Conservation (phyloP, 208 protist species). For the Leishmania major region DNA sequence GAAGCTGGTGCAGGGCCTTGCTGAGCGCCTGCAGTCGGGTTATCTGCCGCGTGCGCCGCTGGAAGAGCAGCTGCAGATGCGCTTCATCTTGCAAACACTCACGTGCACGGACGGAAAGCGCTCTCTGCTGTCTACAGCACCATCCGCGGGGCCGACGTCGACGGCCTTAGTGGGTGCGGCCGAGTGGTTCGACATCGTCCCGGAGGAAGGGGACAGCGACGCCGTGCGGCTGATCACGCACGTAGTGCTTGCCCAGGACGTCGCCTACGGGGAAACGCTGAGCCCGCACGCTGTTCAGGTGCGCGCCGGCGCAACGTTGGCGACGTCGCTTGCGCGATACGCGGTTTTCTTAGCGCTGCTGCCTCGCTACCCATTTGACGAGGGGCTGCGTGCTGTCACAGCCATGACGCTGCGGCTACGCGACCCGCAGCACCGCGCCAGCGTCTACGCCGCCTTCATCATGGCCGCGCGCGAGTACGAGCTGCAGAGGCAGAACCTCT, state of each 20-base stretch:
- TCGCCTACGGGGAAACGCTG: constrained; percentile 65
- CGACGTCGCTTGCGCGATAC: constrained; percentile 46
- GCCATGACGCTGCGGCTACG: constrained; percentile 62
- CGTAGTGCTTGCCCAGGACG: constrained; percentile 59
- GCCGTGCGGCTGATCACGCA: constrained; percentile 65
- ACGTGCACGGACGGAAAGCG: constrained; percentile 25
- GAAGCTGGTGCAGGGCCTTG: constrained; percentile 47
- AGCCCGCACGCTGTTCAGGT: constrained; percentile 57
- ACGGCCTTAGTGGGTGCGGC: background rate
- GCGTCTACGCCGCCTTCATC: constrained; percentile 73
- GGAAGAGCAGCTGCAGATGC: constrained; percentile 79
- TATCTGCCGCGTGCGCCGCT: constrained; percentile 45
- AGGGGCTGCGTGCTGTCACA: constrained; percentile 48
- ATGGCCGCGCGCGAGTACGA: constrained; percentile 54
- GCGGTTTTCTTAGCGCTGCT: constrained; percentile 56
- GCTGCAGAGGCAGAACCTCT: constrained; percentile 40
- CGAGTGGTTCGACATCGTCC: constrained; percentile 54
- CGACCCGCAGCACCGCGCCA: constrained; percentile 49
- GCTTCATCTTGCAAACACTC: constrained; percentile 74
- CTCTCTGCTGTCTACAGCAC: background rate
- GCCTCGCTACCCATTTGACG: constrained; percentile 48
- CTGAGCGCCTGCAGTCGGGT: constrained; percentile 37
- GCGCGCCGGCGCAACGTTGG: constrained; percentile 45
- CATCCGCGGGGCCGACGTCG: background rate
- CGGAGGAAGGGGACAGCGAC: constrained; percentile 40